Evolutionary conservation across 768 basidiomycete genomes (phyloP), one percentile per base, ranked within the genome.

Genomic region (Amanita polypyramis): DNA sequence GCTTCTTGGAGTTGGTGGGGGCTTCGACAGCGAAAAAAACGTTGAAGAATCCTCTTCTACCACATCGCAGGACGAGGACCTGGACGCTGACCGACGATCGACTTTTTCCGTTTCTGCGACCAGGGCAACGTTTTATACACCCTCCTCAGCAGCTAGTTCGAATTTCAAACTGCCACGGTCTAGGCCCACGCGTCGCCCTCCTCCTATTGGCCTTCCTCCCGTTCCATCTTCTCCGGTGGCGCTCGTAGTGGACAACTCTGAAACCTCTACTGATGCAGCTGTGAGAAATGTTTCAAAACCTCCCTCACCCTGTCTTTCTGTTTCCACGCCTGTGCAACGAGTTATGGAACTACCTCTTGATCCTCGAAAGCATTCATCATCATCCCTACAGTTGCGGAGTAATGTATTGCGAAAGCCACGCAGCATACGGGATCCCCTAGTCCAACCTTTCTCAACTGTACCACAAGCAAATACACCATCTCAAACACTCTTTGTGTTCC

Each of bases 401-500:
- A 62, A 54, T 51, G 54, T 68, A 4, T 52, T 69, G 38, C 61
- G 60, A 43, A 67, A 64, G 53, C 55, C 62, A 25, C 63, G 65
- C 41, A 57, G 52, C 40, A 50, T 58, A 9, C 52, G 55, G 17
- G 62, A 59, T 45, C 58, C 58, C 46, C 39, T 23, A 5, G 50
- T 56, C n/a, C 53, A 59, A 25, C 54, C 63, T 20, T 59, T 57
- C 11, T 45, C 62, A 14, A 55, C 55, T 2, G 58, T 69, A 33
- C 62, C 70, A 5, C 47, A 23, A 41, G 20, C 20, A 2, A 41
- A 41, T 39, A 75, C 81, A 29, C 83, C 85, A 27, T 86, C 87
- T 1, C 89, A 91, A 60, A 91, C 88, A 0, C 70, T 91, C 39
- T 90, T 91, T 55, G 81, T 91, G 32, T 91, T 91, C 59, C 88